Evolutionary conservation across 148 eudicot species (phyloP), one percentile per base, ranked within the genome.

Genomic region (Pharnaceum exiguum): DNA sequence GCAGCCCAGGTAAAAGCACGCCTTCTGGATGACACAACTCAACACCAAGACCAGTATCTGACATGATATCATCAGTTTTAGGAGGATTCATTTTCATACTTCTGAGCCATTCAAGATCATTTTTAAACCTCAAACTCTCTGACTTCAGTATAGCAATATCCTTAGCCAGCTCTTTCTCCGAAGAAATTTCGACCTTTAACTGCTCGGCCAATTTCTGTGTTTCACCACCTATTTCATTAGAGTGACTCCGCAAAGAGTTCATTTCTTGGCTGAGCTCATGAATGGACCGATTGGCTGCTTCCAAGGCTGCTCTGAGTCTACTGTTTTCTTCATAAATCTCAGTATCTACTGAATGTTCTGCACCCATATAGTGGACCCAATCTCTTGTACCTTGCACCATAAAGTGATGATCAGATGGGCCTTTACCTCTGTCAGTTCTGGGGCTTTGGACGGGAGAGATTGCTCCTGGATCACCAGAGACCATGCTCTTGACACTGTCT

Each of bases 21-120:
- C 77, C 79, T 73, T 82, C 89, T 23, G 98, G 95, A 73, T 75
- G 86, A 71, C 82, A 85, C 72, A 82, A 56, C 42, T 87, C 97
- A 66, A 82, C 66, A 50, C 89, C 96, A 38, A 91, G 70, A 51
- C 79, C 84, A 55, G 75, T 60, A 63, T 70, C 87, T 30, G 73
- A 54, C 28, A 46, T 26, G 51, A 55, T 62, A 44, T 59, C 68
- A 50, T 86, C 63, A 51, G 26, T 66, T 32, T 70, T 67, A 27
- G 37, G 56, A 65, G 77, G 61, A 65, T 58, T 75, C 11, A 72
- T 48, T 62, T 79, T 85, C 48, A 77, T 47, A 59, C 69, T 78
- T 68, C 63, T 67, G 31, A 89, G 73, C 53, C 62, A 68, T 71
- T 78, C 76, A 46, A 94, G 79, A 57, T 86, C 96, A 40, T 68